phyloP scores from a whole-genome alignment of 2,329 filamentous ascomycete species.

The Aspergillus sp. region DNA sequence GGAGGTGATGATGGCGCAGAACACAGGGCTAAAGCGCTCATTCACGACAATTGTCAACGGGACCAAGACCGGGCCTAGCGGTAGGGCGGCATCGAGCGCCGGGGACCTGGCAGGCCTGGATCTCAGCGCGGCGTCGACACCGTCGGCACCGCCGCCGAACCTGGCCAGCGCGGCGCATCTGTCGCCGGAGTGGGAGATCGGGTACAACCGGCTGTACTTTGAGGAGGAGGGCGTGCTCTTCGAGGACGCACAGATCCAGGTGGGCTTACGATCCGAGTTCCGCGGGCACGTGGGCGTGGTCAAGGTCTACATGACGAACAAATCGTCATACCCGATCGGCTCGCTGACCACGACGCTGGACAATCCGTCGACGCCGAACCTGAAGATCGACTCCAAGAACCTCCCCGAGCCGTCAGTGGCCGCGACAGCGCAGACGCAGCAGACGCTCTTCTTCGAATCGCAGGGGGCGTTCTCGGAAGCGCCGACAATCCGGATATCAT shows the following conservation, averaged over 20 bases:
- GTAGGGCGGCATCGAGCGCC: slow-evolving; percentile 33
- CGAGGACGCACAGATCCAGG: slow-evolving; percentile 87
- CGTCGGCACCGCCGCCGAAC: slow-evolving; percentile 58
- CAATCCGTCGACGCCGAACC: slow-evolving; percentile 51
- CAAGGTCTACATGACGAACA: slow-evolving; percentile 94
- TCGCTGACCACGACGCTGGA: slow-evolving; percentile 94
- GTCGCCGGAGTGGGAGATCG: slow-evolving; percentile 87
- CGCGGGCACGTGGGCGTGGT: slow-evolving; percentile 90
- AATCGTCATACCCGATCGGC: slow-evolving; percentile 71
- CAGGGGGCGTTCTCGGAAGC: slow-evolving; percentile 67
- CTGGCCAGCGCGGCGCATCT: slow-evolving; percentile 85
- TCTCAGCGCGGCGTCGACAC: slow-evolving; percentile 52
- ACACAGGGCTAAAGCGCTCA: slow-evolving; percentile 72
- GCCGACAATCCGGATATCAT: slow-evolving; percentile 88
- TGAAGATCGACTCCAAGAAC: slow-evolving; percentile 80
- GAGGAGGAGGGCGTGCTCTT: slow-evolving; percentile 79
- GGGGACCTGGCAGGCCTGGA: slow-evolving; percentile 74
- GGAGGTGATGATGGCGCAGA: slow-evolving; percentile 72
- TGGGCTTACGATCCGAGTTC: slow-evolving; percentile 88
- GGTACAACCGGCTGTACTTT: slow-evolving; percentile 75
- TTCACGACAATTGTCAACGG: slow-evolving; percentile 55
- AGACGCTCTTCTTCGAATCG: slow-evolving; percentile 90
- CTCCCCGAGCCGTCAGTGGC: slow-evolving; percentile 74
- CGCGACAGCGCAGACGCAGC: slow-evolving; percentile 70
- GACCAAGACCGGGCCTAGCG: slow-evolving; percentile 24